Evolutionary conservation across 441 rosid species (phyloP).

Genomic region (Populus hybrid): DNA sequence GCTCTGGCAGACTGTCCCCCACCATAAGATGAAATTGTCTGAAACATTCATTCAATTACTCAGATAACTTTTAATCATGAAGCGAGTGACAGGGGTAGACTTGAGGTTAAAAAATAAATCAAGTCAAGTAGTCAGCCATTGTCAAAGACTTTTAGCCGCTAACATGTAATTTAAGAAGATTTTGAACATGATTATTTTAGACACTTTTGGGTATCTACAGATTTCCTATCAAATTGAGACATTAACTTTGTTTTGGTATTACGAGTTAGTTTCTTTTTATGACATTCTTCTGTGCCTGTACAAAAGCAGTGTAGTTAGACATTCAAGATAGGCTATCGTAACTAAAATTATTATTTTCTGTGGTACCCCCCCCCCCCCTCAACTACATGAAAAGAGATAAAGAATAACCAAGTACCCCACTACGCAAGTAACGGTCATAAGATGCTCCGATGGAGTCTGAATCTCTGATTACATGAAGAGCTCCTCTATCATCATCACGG

Average conservation of each 20-base stretch:
- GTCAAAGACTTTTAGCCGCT: not conserved
- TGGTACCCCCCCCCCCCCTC: not conserved
- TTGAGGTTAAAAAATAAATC: not conserved
- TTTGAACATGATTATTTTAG: not conserved
- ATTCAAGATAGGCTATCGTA: not conserved
- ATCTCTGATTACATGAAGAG: slow-evolving; percentile 38
- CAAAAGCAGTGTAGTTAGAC: not conserved
- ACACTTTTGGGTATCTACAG: not conserved
- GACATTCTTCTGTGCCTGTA: not conserved
- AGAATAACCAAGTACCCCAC: slow-evolving; percentile 34
- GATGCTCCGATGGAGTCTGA: slow-evolving; percentile 55
- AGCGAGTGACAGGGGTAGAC: not conserved
- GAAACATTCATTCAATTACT: slow-evolving; percentile 19
- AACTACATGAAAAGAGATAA: slow-evolving; percentile 1
- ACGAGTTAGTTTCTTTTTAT: not conserved
- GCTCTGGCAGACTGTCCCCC: slow-evolving; percentile 48
- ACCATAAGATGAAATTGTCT: slow-evolving; percentile 45
- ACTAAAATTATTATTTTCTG: not conserved
- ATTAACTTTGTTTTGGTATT: not conserved
- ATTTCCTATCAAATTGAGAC: not conserved
- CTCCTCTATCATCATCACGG: slow-evolving; percentile 47
- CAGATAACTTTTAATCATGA: not conserved
- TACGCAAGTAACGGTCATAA: slow-evolving; percentile 53
- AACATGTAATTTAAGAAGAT: not conserved
- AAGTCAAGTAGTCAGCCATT: not conserved